Conservation (phyloP, 805 yeast species). For the Spathaspora hagerdaliae region DNA sequence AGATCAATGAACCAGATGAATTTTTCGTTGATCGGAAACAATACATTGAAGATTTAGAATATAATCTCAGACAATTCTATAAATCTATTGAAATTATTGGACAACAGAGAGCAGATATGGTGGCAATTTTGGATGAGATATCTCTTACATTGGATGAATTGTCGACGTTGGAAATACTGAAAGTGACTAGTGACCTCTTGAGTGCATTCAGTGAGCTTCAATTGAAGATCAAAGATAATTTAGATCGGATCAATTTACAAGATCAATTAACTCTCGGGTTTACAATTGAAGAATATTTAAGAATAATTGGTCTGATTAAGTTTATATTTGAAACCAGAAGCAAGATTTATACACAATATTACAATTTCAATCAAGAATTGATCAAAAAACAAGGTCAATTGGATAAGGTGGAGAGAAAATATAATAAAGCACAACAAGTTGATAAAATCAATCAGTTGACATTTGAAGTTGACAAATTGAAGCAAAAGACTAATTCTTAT, state of each 20-base stretch:
- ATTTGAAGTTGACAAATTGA: conserved; percentile 55
- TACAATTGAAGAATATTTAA: conserved; percentile 81
- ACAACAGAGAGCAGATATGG: conserved; percentile 70
- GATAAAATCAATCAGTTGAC: conserved; percentile 60
- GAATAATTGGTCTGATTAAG: conserved; percentile 72
- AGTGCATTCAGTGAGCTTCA: conserved; percentile 71
- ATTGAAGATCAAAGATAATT: conserved; percentile 61
- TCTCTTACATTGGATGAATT: conserved; percentile 50
- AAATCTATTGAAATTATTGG: conserved; percentile 72
- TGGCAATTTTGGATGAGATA: conserved; percentile 67
- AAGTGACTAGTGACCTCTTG: conserved; percentile 58
- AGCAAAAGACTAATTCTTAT: conserved; percentile 48
- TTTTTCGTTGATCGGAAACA: conserved; percentile 68
- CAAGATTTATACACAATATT: conserved; percentile 41
- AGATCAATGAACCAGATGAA: conserved; percentile 73
- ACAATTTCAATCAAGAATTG: conserved; percentile 43
- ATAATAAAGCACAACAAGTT: conserved; percentile 36
- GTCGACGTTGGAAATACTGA: conserved; percentile 72
- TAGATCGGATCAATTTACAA: conserved; percentile 76
- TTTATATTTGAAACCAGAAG: conserved; percentile 72
- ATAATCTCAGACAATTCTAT: conserved; percentile 63
- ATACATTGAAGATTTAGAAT: conserved; percentile 68
- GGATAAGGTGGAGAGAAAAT: conserved; percentile 40
- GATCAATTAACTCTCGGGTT: conserved; percentile 84
- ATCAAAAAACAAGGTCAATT: conserved; percentile 43